Evolutionary conservation across 176 grass and related monocot genomes (phyloP).

Genomic region (Typha latifolia): DNA sequence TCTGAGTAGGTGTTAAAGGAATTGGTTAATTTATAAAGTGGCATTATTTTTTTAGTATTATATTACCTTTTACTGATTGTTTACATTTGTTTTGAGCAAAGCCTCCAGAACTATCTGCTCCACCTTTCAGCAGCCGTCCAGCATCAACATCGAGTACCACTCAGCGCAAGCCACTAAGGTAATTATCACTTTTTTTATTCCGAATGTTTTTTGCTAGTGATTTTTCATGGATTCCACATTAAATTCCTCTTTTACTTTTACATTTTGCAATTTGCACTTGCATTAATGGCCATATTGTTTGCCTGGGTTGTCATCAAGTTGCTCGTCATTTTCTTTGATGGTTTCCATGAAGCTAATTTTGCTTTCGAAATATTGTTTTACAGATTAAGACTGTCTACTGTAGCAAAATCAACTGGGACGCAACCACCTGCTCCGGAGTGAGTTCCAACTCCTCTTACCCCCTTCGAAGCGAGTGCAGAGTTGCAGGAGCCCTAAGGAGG

Average conservation of each 20-base stretch:
- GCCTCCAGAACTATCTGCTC: slow-evolving; percentile 47
- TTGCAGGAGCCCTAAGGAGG: too few relatives aligned
- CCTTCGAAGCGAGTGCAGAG: too few relatives aligned
- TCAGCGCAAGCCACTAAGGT: slow-evolving; percentile 60
- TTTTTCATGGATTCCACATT: neutral
- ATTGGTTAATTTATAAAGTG: neutral
- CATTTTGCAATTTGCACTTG: neutral
- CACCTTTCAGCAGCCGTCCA: slow-evolving; percentile 20
- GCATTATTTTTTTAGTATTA: slow-evolving; percentile 1
- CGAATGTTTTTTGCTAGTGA: neutral
- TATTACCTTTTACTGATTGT: slow-evolving; percentile 3
- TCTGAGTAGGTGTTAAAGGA: neutral
- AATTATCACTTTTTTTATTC: slow-evolving; percentile 13
- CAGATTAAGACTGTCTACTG: slow-evolving; percentile 70
- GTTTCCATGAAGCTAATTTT: slow-evolving; percentile 1
- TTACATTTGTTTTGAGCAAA: slow-evolving; percentile 22
- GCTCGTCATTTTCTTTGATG: neutral
- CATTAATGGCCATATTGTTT: neutral
- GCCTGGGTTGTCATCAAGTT: neutral
- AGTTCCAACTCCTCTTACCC: neutral
- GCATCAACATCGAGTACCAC: slow-evolving; percentile 23
- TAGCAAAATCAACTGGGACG: slow-evolving; percentile 29
- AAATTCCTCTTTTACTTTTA: neutral
- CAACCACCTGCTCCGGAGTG: neutral
- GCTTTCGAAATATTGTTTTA: slow-evolving; percentile 10